phyloP scores from a whole-genome alignment of 2,329 filamentous ascomycete genomes.

The Penicillium capsulatum region DNA sequence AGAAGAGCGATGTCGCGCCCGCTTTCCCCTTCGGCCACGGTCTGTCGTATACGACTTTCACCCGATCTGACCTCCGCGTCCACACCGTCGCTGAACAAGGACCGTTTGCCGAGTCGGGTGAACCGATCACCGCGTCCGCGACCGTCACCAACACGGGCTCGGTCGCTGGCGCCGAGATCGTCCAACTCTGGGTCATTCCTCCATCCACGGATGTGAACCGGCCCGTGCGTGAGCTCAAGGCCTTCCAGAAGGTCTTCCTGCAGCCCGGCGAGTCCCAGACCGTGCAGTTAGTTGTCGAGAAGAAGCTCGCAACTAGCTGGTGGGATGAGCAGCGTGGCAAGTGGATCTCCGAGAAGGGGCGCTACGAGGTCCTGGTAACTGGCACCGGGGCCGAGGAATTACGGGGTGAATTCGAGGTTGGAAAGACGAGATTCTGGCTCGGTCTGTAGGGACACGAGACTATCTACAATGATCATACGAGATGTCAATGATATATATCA shows the following conservation, averaged over 20 bases:
- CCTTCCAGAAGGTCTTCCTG: constrained; percentile 61
- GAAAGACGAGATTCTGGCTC: constrained; percentile 63
- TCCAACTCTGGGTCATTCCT: constrained; percentile 53
- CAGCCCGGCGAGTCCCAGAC: constrained; percentile 56
- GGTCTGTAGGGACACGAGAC: constrained; percentile 55
- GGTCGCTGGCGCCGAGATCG: constrained; percentile 51
- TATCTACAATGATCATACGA: no score
- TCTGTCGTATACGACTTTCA: constrained; percentile 70
- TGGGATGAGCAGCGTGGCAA: constrained; percentile 64
- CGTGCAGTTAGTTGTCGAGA: constrained; percentile 54
- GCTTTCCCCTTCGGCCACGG: constrained; percentile 78
- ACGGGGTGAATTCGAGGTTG: constrained; percentile 53
- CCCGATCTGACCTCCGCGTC: constrained; percentile 47
- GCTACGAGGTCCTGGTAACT: constrained; percentile 60
- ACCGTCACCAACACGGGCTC: constrained; percentile 53
- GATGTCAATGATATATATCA: no score
- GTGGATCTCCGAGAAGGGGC: constrained; percentile 64
- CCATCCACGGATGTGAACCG: constrained; percentile 50
- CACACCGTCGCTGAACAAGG: constrained; percentile 23
- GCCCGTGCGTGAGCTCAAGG: constrained; percentile 61
- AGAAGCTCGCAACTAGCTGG: constrained; percentile 64
- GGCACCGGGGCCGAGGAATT: constrained; percentile 53
- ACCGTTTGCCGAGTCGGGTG: constrained; percentile 40
- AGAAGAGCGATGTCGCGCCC: constrained; percentile 61
- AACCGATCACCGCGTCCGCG: constrained; percentile 47